Conservation (phyloP, 176 grass and related monocot species). For the Microstegium vimineum region DNA sequence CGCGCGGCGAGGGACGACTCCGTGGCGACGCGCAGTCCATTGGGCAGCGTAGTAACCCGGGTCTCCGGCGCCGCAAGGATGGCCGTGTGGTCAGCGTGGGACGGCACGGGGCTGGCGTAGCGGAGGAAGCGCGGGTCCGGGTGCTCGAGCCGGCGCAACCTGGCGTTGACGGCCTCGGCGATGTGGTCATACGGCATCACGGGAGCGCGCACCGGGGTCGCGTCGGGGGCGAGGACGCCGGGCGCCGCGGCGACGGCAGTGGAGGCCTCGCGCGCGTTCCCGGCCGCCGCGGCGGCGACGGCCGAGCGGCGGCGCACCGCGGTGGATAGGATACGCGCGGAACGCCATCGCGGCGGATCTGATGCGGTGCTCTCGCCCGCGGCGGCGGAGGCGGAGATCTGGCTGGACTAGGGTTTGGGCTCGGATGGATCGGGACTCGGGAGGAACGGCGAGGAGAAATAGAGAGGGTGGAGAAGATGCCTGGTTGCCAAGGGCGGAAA, state of each 20-base stretch:
- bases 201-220: slow-evolving; percentile 37
- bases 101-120: slow-evolving; percentile 73
- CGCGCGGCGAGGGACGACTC: slow-evolving; percentile 70
- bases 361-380: slow-evolving; percentile 30
- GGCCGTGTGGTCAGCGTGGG: slow-evolving; percentile 67
- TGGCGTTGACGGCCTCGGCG: slow-evolving; percentile 53
- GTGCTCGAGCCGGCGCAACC: slow-evolving; percentile 68
- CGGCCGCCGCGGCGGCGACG: slow-evolving; percentile 2
- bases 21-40: slow-evolving; percentile 84
- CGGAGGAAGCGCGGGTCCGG: slow-evolving; percentile 94
- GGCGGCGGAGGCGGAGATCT: slow-evolving; percentile 40
- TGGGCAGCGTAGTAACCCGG: slow-evolving; percentile 78
- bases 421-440: slow-evolving; percentile 16
- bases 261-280: slow-evolving; percentile 59
- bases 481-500: slow-evolving; percentile 4
- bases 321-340: slow-evolving; percentile 33
- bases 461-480: slow-evolving; percentile 5
- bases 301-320: slow-evolving; percentile 36
- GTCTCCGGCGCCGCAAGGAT: slow-evolving; percentile 81
- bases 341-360: slow-evolving; percentile 44
- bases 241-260: slow-evolving; percentile 46
- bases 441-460: slow-evolving; percentile 31
- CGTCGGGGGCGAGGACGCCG: slow-evolving; percentile 43
- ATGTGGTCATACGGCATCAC: slow-evolving; percentile 79
- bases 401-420: slow-evolving; percentile 37